Evolutionary conservation across 164 flowering plant species (phyloP), one percentile per base, ranked within the genome.

Genomic region (Berberis vulgaris): DNA sequence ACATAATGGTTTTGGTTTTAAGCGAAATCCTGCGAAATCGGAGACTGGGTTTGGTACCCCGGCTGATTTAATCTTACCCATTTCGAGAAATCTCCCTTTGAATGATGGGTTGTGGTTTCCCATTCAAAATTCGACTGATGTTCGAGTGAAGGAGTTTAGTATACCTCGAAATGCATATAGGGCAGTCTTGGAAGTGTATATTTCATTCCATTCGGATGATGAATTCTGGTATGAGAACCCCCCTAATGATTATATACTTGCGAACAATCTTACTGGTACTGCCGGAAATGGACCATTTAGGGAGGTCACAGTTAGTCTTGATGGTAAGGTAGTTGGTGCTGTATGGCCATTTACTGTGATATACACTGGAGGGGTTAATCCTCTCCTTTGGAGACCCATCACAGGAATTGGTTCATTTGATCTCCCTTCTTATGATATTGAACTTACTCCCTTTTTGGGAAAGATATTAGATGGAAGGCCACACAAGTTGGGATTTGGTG

Each of bases 341-440:
- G 72, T 94, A 38, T 91, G 87, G 85, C 98, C 98, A 54, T 91
- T 94, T 67, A 87, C 95, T 50, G 98, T 93, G 72, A 67, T 93
- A 12, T 90, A 73, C 54, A 90, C 97, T 4, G 96, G 98, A 43
- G 98, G 97, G 38, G 53, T 87, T 52, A 88, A 86, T 79, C 97
- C 97, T 7, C 83, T 88, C 2, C 69, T 94, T 3, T 94, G 97
- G 98, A 78, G 89, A 63, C 98, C 97, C 1, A 86, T 94, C 49
- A 74, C 87, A 1, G 97, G 75, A 11, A 93, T 91, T 70, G 97
- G 96, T 0, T 93, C 98, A 1, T 93, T 88, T 62, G 76, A 93
- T 77, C 86, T 93, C 12, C 96, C 97, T 11, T 62, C 92, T 7
- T 93, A 93, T 68, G 89, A 93, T 60, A 86, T 93, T 41, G 97